Evolutionary conservation across 208 protist genomes (phyloP), one percentile per base, ranked within the genome.

Genomic region (Trypanosoma conorhini): DNA sequence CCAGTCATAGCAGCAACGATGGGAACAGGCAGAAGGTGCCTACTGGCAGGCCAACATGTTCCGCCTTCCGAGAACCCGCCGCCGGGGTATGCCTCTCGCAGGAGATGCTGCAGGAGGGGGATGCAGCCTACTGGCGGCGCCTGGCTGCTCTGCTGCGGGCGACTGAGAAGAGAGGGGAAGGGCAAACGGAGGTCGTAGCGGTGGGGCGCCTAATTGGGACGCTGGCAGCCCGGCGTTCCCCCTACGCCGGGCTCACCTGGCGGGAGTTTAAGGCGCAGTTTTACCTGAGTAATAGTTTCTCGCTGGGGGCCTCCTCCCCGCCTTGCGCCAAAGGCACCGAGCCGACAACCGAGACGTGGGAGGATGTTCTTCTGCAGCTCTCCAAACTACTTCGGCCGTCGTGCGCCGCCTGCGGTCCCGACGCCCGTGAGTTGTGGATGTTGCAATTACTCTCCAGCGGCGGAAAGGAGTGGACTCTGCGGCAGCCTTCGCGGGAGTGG

Each of bases 181-280:
- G 17, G 42, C 24, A 19, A 28, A 48, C 21, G 21, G 22, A 54
- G n/a, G n/a, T n/a, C 22, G 50, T 15, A 19, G 3, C 21, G 15
- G 19, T 66, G 24, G 24, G 1, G 35, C 21, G 42, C 22, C 9
- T 66, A 26, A 21, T 22, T 21, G 42, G 51, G 24, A 9, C 12
- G 17, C 22, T 40, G 5, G 21, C 2, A 19, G 55, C 57, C 4
- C 66, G 40, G 21, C 54, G 19, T 48, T 44, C 24, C 3, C 54
- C 62, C 4, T 56, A 24, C 10, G 26, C 31, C n/a, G 55, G 42
- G 5, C 44, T 69, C 30, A 63, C 70, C 10, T 75, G 70, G 70
- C 9, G 62, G 15, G 62, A 68, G 19, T 75, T 75, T 44, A 68
- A 69, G 55, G 26, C 38, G 19, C 60, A 54, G 9, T 75, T 75